Evolutionary conservation across 306 rosid genomes (phyloP), one percentile per base, ranked within the genome.

Genomic region (Luffa acutangula): DNA sequence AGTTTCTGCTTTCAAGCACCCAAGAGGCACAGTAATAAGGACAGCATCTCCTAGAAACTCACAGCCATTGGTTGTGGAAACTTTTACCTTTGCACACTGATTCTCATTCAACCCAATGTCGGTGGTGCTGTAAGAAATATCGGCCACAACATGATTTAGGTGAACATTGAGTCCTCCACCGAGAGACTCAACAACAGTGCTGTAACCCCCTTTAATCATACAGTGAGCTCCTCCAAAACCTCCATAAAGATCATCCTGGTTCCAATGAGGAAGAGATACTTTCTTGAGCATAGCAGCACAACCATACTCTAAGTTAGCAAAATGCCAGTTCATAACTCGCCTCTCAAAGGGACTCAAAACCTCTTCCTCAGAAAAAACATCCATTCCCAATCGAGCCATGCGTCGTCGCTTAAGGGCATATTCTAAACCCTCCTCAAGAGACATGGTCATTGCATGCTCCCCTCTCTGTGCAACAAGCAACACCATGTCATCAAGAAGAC

Each of bases 161-260:
- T 84, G 92, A 84, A 96, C 75, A 60, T 45, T 42, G 75, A 93
- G 90, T 73, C 98, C 99, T 82, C 92, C 92, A 80, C 92, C 96
- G 14, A 96, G 91, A 87, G 99, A 89, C 89, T 96, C 99, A 43
- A 96, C 85, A 65, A 96, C 94, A 73, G 81, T 81, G 82, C 98
- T 91, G 82, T 96, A 96, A 71, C 99, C 99, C 76, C 98, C 99
- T 86, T 96, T 96, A 67, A 96, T 93, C 99, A 96, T 96, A 84
- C 99, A 96, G 86, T 96, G 99, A 83, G 99, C 96, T 80, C 99
- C 99, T 64, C 99, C 99, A 91, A 93, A 96, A 52, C 99, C 99
- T 79, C 99, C 99, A 82, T 96, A 96, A 63, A 88, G 93, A 85
- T 96, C 99, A 84, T 96, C 99, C 77, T 96, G 99, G 84, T 96